These are phyloP conservation scores for Xylaria sp. DNA, from an alignment of 2,329 filamentous ascomycete species.

Conservation along the genomic window DNA sequence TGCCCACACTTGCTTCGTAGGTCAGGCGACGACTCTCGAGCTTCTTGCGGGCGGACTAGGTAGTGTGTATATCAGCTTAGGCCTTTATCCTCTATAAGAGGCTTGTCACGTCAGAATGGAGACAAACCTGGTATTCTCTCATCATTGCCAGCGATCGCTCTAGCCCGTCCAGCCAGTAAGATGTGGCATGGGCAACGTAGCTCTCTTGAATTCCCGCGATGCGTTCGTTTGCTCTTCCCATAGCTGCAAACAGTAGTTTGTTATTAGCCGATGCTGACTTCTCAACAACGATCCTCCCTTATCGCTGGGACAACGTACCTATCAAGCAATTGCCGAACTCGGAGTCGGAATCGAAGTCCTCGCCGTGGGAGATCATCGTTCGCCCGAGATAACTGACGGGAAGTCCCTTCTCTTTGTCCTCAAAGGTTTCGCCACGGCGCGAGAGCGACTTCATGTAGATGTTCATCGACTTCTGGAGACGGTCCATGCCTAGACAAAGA, in stretches of 20 bases:
- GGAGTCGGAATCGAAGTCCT: conserved; percentile 90
- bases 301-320: conserved; percentile 58
- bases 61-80: conserved; percentile 32
- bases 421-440: conserved; percentile 79
- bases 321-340: conserved; percentile 90
- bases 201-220: conserved; percentile 86
- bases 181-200: conserved; percentile 80
- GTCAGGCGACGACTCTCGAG: conserved; percentile 88
- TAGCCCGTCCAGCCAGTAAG: conserved; percentile 89
- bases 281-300: not conserved
- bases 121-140: conserved; percentile 92
- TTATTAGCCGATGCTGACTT: conserved; percentile 26
- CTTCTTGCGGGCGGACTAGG: conserved; percentile 82
- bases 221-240: conserved; percentile 88
- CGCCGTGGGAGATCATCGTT: conserved; percentile 87
- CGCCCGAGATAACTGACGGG: conserved; percentile 83
- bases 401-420: conserved; percentile 88
- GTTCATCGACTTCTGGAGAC: conserved; percentile 85
- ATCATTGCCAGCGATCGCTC: conserved; percentile 91
- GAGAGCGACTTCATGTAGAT: conserved; percentile 88
- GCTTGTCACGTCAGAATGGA: not conserved
- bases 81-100: not conserved
- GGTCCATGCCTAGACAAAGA: conserved; percentile 80
- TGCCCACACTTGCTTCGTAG: conserved; percentile 88
- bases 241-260: conserved; percentile 56